Conservation (phyloP, 352 stramenopile species). For the Peronospora farinosa region DNA sequence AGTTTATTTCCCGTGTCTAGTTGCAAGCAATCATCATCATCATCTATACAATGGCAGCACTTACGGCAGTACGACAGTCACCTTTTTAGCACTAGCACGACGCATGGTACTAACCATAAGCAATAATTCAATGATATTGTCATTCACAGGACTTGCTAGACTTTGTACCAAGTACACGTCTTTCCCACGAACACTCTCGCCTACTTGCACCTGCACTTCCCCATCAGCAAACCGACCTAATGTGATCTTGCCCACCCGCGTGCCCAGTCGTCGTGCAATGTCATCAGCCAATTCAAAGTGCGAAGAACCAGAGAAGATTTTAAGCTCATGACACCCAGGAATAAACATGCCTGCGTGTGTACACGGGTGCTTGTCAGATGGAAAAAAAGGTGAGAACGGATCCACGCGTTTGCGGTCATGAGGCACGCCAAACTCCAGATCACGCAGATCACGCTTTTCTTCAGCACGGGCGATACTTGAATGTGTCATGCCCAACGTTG, state of each 20-base stretch:
- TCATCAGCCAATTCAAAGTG: conserved; percentile 88
- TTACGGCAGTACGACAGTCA: conserved; percentile 91
- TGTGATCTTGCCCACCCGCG: conserved; percentile 82
- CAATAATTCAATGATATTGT: conserved; percentile 93
- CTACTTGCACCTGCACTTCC: conserved; percentile 90
- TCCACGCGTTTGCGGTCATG: conserved; percentile 85
- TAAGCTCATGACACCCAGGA: conserved; percentile 88
- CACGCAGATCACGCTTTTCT: conserved; percentile 74
- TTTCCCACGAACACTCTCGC: conserved; percentile 89
- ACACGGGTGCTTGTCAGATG: conserved; percentile 87
- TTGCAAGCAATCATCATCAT: too few species aligned
- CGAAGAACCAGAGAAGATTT: conserved; percentile 89
- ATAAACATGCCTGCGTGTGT: conserved; percentile 89
- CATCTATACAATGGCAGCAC: conserved; percentile 11
- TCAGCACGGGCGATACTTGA: conserved; percentile 31
- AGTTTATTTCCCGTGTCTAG: conserved; percentile 3
- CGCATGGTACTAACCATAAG: conserved; percentile 92
- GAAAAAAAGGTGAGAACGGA: conserved; percentile 85
- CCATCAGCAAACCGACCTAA: conserved; percentile 89
- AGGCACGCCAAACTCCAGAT: conserved; percentile 82
- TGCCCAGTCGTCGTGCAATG: conserved; percentile 84
- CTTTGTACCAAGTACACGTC: conserved; percentile 94
- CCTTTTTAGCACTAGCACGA: conserved; percentile 89
- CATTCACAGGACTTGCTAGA: conserved; percentile 88
- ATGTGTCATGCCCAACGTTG: conserved; percentile 39